Evolutionary conservation across 805 yeast genomes (phyloP).

Genomic region (Saturnispora saitoi): DNA sequence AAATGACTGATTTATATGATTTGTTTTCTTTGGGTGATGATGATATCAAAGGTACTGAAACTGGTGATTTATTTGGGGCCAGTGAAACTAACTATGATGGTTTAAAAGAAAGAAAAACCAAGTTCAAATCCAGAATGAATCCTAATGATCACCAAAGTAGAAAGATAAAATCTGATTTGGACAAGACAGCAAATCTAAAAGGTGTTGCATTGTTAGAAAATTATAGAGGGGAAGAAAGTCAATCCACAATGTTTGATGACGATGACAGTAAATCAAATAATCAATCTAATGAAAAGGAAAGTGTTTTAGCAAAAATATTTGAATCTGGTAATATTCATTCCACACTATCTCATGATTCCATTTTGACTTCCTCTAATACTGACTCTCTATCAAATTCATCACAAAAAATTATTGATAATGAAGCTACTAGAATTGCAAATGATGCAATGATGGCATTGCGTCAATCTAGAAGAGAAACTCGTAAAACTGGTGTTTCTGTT

Average conservation of each 20-base stretch:
- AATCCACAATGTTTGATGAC: constrained; percentile 14
- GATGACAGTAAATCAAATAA: constrained; percentile 12
- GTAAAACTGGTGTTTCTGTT: constrained; percentile 49
- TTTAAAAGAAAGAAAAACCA: constrained; percentile 28
- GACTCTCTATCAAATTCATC: constrained; percentile 38
- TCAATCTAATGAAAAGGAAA: constrained; percentile 14
- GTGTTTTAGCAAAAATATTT: constrained; percentile 69
- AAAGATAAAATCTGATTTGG: constrained; percentile 36
- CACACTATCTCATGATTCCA: constrained; percentile 69
- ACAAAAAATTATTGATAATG: constrained; percentile 46
- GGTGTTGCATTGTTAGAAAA: constrained; percentile 72
- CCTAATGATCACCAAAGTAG: constrained; percentile 46
- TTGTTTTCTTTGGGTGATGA: constrained; percentile 78
- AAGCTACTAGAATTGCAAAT: constrained; percentile 50
- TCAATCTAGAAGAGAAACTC: constrained; percentile 49
- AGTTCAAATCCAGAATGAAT: constrained; percentile 13
- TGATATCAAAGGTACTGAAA: constrained; percentile 54
- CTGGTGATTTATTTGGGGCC: constrained; percentile 54
- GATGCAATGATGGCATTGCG: constrained; percentile 57
- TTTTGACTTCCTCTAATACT: constrained; percentile 37
- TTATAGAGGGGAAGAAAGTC: constrained; percentile 30
- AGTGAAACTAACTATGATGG: constrained; percentile 33
- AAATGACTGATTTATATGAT: constrained; percentile 85
- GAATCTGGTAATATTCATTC: constrained; percentile 59
- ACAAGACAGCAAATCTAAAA: constrained; percentile 48